These are phyloP conservation scores for Tephrocybe rancida DNA, from an alignment of 768 basidiomycete species.

Conservation along the genomic window DNA sequence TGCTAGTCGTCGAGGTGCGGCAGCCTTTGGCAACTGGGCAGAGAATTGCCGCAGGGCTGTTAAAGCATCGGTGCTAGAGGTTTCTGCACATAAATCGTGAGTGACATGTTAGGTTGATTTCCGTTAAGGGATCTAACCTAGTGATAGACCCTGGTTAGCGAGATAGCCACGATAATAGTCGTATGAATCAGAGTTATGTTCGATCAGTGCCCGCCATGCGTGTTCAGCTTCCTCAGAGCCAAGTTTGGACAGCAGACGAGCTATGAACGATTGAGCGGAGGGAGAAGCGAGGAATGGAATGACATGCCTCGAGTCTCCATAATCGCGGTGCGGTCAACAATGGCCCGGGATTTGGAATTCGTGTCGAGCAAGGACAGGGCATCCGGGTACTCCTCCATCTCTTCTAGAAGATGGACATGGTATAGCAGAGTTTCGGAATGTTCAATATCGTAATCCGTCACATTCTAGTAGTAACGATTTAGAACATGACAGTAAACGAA, in stretches of 20 bases:
- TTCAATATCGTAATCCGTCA: conserved; percentile 79
- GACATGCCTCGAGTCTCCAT: conserved; percentile 66
- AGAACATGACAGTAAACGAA: background rate
- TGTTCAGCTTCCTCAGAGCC: conserved; percentile 72
- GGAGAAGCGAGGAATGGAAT: background rate
- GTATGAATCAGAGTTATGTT: conserved; percentile 82
- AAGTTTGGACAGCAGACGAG: conserved; percentile 75
- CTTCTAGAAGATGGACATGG: conserved; percentile 73
- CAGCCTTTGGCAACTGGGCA: conserved; percentile 63
- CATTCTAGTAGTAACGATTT: conserved; percentile 47
- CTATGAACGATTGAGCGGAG: conserved; percentile 38
- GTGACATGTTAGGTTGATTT: background rate
- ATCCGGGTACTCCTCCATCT: conserved; percentile 61
- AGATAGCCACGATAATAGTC: conserved; percentile 82
- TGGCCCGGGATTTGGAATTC: conserved; percentile 61
- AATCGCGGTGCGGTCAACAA: conserved; percentile 72
- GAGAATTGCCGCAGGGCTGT: conserved; percentile 61
- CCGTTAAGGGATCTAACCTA: conserved; percentile 47
- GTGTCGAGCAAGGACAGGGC: conserved; percentile 67
- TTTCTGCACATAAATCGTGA: conserved; percentile 45
- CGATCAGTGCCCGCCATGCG: conserved; percentile 80
- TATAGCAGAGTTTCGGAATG: conserved; percentile 84
- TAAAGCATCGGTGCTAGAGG: conserved; percentile 55
- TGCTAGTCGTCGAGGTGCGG: conserved; percentile 73
- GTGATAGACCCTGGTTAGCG: conserved; percentile 59